Percentiles rank a stretch among this genome's conserved stretches.
Evolutionary conservation across 2,329 filamentous ascomycete genomes (phyloP).

Genomic region (Ceratocystis destructans): DNA sequence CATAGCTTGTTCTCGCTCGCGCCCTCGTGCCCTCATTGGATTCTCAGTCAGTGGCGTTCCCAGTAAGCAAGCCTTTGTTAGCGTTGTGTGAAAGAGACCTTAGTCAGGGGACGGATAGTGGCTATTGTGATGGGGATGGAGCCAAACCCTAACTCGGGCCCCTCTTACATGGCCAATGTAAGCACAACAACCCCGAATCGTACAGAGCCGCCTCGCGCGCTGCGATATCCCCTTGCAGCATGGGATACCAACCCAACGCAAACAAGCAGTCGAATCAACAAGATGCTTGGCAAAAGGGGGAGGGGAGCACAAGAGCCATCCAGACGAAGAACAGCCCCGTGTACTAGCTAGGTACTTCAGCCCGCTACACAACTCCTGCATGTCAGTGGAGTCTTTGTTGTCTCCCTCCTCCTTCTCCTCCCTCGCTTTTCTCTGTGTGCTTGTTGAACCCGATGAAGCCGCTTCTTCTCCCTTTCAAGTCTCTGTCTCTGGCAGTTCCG

Average conservation of each 20-base stretch:
- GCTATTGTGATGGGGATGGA: not conserved
- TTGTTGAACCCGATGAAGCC: not conserved
- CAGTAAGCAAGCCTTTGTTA: not conserved
- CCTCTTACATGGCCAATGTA: not conserved
- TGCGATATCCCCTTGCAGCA: not conserved
- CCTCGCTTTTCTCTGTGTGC: not conserved
- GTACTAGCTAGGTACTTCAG: not conserved
- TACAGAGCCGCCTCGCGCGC: too few relatives aligned
- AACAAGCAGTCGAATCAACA: not conserved
- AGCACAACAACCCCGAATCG: too few relatives aligned
- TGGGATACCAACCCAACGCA: too few relatives aligned
- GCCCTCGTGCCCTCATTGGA: not conserved
- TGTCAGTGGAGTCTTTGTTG: not conserved
- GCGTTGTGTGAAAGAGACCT: not conserved
- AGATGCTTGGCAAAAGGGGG: not conserved
- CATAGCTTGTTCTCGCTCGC: not conserved
- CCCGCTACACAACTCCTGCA: not conserved
- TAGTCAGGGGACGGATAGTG: not conserved
- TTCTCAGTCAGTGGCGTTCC: not conserved
- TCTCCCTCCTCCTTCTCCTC: not conserved
- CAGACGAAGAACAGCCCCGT: not conserved
- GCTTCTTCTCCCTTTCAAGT: not conserved
- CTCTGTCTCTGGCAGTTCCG: not conserved
- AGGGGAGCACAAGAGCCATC: not conserved
- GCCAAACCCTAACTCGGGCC: not conserved